Conservation (phyloP, 2,329 filamentous ascomycete genomes). For the Rhinocladiella mackenziei region DNA sequence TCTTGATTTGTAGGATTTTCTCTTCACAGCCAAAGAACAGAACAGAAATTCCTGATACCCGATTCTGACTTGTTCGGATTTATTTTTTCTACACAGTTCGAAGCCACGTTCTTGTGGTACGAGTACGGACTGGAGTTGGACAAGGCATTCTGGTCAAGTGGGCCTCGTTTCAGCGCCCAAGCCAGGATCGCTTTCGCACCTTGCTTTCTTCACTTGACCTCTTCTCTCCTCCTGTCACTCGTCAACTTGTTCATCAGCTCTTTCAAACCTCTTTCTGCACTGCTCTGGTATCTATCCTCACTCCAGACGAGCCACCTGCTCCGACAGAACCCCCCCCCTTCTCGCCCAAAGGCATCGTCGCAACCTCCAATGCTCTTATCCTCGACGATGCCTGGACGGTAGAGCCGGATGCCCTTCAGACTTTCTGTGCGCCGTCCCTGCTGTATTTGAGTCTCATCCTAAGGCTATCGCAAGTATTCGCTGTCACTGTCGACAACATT, state of each 20-base stretch:
- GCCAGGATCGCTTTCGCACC: conserved; percentile 13
- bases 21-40: not conserved
- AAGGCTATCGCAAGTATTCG: conserved; percentile 25
- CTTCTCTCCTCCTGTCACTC: conserved; percentile 13
- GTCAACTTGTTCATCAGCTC: conserved; percentile 9
- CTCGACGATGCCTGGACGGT: conserved; percentile 27
- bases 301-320: conserved; percentile 29
- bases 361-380: conserved; percentile 30
- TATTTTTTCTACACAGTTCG: conserved; percentile 19
- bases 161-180: conserved; percentile 22
- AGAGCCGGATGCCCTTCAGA: conserved; percentile 23
- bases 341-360: conserved; percentile 21
- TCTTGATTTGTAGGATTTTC: not conserved
- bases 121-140: conserved; percentile 16
- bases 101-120: conserved; percentile 27
- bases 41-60: not conserved
- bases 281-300: conserved; percentile 33
- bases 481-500: conserved; percentile 28
- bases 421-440: conserved; percentile 24
- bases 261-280: not conserved
- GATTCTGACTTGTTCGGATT: conserved; percentile 12
- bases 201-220: conserved; percentile 20
- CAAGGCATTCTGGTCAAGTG: conserved; percentile 8
- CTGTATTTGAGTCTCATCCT: conserved; percentile 7
- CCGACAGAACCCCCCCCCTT: conserved; percentile 2